Conservation (phyloP, 495 filamentous ascomycete genomes). For the Trichoderma reesei region DNA sequence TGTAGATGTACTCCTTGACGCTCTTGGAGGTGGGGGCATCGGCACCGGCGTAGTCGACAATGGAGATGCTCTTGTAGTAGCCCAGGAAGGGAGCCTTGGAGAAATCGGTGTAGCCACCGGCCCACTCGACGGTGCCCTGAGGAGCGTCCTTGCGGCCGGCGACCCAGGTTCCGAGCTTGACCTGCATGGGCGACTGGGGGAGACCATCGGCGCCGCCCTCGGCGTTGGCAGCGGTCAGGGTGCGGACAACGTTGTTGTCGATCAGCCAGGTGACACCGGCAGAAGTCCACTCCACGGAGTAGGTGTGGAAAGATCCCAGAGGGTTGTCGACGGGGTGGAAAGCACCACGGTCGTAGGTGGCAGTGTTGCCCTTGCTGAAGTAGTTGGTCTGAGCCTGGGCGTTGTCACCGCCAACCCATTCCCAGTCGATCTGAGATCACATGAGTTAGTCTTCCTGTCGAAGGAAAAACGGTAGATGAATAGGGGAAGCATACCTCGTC, state of each 20-base stretch:
- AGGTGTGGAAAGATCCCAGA: slow-evolving; percentile 59
- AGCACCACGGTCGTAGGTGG: slow-evolving; percentile 59
- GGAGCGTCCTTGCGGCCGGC: slow-evolving; percentile 61
- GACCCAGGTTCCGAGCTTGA: slow-evolving; percentile 82
- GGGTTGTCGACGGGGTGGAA: slow-evolving; percentile 49
- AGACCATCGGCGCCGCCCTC: slow-evolving; percentile 53
- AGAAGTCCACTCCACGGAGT: slow-evolving; percentile 78
- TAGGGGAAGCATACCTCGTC: slow-evolving; percentile 45
- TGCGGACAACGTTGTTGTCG: slow-evolving; percentile 61
- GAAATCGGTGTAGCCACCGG: slow-evolving; percentile 73
- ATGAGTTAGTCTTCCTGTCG: background rate
- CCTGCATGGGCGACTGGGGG: slow-evolving; percentile 83
- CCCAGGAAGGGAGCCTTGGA: slow-evolving; percentile 68
- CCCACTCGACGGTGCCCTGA: slow-evolving; percentile 78
- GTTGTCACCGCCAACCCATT: slow-evolving; percentile 56
- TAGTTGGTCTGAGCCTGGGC: slow-evolving; percentile 77
- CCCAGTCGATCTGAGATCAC: slow-evolving; percentile 59
- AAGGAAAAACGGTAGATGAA: background rate
- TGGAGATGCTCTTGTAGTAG: slow-evolving; percentile 69
- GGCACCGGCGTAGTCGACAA: slow-evolving; percentile 84
- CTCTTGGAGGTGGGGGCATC: slow-evolving; percentile 48
- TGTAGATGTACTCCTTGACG: slow-evolving; percentile 63
- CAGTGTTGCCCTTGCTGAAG: slow-evolving; percentile 81
- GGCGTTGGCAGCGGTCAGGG: slow-evolving; percentile 49
- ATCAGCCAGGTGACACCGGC: slow-evolving; percentile 73